A percentile compares a stretch with the other conserved stretches of the same genome.
Conservation (phyloP, 495 filamentous ascomycete species). For the Penicillium mononematosum region DNA sequence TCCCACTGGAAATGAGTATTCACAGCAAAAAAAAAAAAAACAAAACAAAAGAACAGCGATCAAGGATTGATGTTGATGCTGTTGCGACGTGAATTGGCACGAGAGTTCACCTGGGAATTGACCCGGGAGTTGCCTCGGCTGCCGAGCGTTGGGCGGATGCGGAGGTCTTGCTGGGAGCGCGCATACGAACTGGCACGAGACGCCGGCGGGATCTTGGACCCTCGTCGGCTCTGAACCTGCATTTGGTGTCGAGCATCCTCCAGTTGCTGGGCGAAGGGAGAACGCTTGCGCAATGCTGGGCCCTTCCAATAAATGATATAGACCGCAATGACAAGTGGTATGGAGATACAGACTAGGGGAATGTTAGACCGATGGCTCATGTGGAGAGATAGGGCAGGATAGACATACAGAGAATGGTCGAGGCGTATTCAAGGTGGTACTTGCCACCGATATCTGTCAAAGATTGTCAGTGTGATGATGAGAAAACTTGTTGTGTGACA, state of each 20-base stretch:
- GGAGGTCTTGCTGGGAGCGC: conserved; percentile 50
- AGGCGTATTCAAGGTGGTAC: conserved; percentile 63
- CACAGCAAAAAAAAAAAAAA: neutral
- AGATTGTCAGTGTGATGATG: conserved; percentile 6
- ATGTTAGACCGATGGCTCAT: neutral
- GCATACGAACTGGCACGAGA: conserved; percentile 48
- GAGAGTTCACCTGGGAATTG: conserved; percentile 37
- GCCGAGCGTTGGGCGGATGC: conserved; percentile 45
- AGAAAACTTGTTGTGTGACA: neutral
- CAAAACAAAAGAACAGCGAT: neutral
- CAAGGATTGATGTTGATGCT: conserved; percentile 22
- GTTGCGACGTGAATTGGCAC: conserved; percentile 40
- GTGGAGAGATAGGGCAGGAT: neutral
- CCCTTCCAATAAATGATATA: conserved; percentile 80
- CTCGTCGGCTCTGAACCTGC: conserved; percentile 34
- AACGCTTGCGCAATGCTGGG: conserved; percentile 63
- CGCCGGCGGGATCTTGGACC: conserved; percentile 38
- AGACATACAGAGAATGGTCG: conserved; percentile 63
- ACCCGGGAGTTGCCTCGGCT: conserved; percentile 42
- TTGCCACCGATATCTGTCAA: conserved; percentile 58
- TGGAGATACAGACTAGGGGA: conserved; percentile 55
- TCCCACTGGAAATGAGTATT: neutral
- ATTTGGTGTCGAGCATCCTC: conserved; percentile 50
- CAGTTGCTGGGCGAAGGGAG: conserved; percentile 72
- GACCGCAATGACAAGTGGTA: conserved; percentile 67